Evolutionary conservation across 768 basidiomycete species (phyloP), one percentile per base, ranked within the genome.

Genomic region (button mushroom (Agaricus bisporus)): DNA sequence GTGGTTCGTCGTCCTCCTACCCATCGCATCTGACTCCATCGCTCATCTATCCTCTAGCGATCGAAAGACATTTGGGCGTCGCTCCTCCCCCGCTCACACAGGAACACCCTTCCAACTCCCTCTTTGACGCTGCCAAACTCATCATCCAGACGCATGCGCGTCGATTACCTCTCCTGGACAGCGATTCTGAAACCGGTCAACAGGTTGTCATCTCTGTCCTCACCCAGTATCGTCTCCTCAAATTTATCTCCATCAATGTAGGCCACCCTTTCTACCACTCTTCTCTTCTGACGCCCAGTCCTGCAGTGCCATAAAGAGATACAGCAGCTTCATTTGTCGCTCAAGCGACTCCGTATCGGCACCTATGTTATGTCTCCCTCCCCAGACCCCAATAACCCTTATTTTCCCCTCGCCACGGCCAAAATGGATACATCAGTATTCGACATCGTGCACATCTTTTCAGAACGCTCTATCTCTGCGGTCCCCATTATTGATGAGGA

Each of bases 391-490:
- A 70, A 79, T 5, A 86, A 87, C 54, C 90, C 88, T 1, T 98
- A 85, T 68, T 80, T 87, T 66, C 97, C 97, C 2, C 85, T 98
- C 53, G 88, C 91, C 5, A 97, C 94, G 0, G 95, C 95, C 10
- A 94, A 85, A 29, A 75, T 95, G 63, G 74, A 84, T 53, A 97
- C 95, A 0, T 88, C 90, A 26, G 97, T 99, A 2, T 98, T 97
- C 62, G 94, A 98, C 63, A 93, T 98, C 56, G 97, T 98, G 2
- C 97, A 99, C 64, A 93, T 95, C 88, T 98, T 98, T 68, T 95
- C 92, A 0, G 90, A 94, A 68, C 81, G 88, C 41, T 87, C 94
- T 25, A 97, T 99, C 60, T 94, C 91, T 8, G 95, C 95, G 5
- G 95, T 99, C 5, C 97, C 97, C 7, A 98, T 99, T 64, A 79